Evolutionary conservation across 345 rosid genomes (phyloP), one percentile per base, ranked within the genome.

Genomic region (Murraya koenigii): DNA sequence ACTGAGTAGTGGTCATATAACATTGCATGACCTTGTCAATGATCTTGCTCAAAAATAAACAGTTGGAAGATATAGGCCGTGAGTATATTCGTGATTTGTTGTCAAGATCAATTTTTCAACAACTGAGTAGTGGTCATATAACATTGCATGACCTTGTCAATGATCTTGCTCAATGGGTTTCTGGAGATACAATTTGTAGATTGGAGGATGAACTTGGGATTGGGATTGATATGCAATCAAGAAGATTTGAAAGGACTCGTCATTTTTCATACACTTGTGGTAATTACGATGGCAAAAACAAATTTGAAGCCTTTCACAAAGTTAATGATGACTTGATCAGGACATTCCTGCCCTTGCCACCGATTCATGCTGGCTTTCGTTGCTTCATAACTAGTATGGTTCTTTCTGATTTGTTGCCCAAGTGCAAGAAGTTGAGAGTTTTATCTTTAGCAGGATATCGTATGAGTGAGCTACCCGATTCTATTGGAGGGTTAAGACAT

Each of bases 1-100:
- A 5, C 15, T 13, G 0, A 30, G 8, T 14, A 19, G 49, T 4
- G 49, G 49, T 13, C 49, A 13, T 3, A 49, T 25, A 10, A 4
- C 14, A 2, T 0, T 82, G 76, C 82, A 78, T 78, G 77, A 81
- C 59, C 39, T 76, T 20, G 59, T 81, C 33, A 54, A 82, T n/a
- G 73, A 74, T 49, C 55, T 62, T 19, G 76, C 76, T 35, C 28
- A n/a, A n/a, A n/a, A n/a, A n/a, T n/a, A n/a, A n/a, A n/a, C n/a
- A 44, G 49, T 13, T 60, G 20, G 82, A 82, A 59, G 68, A 32
- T 30, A 1, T 56, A 0, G 84, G 79, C 7, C 15, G 11, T 39
- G 28, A 47, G 13, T 76, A 56, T 75, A 70, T 82, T 1, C 4
- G n/a, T 6, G 32, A 58, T n/a, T 49, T 78, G 11, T 2, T 54